Evolutionary conservation across 805 yeast species (phyloP), one percentile per base, ranked within the genome.

Genomic region (Zygosaccharomyces kombuchaensis): DNA sequence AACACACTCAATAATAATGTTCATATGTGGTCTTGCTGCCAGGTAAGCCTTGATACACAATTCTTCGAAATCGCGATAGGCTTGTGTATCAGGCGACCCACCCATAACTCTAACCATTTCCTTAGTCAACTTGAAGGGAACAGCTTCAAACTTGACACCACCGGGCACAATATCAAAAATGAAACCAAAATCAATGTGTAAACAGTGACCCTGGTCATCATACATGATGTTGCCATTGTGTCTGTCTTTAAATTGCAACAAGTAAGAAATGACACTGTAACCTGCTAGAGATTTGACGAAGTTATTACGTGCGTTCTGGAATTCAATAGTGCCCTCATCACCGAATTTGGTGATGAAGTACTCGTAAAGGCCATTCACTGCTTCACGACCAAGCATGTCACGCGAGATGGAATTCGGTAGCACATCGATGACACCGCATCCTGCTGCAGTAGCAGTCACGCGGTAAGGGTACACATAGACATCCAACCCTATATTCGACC

Each of bases 81-180:
- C 90, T 62, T 87, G 96, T 0, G 98, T 87, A 27, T 77, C 74
- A 19, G 78, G 74, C 13, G 80, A 76, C 0, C 98, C 98, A n/a
- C 99, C 99, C 83, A 93, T 80, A 1, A 93, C 97, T 62, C 80
- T 77, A 4, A 93, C 85, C 99, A 95, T 93, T 61, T 93, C 99
- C 57, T 84, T 86, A 3, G 99, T 93, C 53, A 93, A 76, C 63
- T 93, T 93, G 74, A 93, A 93, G 9, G 99, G 98, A 1, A 96
- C 96, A n/a, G 88, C 96, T 59, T 93, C 99, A 63, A 93, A 95
- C 59, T 83, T 87, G 40, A 93, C 97, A 29, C 99, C 99, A 54
- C 99, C 99, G 8, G 99, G 99, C 27, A 87, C 97, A 65, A 93
- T 93, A 69, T 93, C 99, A 64, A 93, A 95, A 59, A 96, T 90